A percentile compares a stretch with the other conserved stretches of the same genome.
These are phyloP conservation scores for Apiospora marii DNA, from an alignment of 2,329 filamentous ascomycete genomes.

Conservation along the genomic window DNA sequence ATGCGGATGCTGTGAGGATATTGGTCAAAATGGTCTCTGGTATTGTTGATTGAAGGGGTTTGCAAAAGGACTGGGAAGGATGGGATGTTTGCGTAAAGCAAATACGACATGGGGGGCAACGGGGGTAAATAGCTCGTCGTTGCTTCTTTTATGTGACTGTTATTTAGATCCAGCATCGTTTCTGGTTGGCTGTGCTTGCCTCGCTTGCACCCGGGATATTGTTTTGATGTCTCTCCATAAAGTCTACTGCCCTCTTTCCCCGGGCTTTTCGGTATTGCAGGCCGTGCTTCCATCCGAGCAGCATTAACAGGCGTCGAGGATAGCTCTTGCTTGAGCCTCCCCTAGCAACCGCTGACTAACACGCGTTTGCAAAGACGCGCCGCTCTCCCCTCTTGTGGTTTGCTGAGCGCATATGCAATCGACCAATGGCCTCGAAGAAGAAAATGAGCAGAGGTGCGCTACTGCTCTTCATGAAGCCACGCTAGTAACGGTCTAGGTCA, in stretches of 20 bases:
- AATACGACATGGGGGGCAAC: background rate
- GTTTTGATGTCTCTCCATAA: constrained; percentile 2
- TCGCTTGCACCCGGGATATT: constrained; percentile 4
- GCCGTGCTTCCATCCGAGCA: constrained; percentile 18
- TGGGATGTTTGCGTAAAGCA: background rate
- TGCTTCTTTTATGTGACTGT: constrained; percentile 6
- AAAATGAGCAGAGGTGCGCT: background rate
- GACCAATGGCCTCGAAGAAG: background rate
- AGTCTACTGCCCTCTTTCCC: constrained; percentile 3
- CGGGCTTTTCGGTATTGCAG: background rate
- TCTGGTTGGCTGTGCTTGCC: background rate
- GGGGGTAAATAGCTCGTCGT: background rate
- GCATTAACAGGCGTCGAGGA: background rate
- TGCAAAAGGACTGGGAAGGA: background rate
- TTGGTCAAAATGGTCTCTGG: constrained; percentile 6
- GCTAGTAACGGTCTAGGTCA: background rate
- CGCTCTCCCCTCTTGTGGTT: background rate
- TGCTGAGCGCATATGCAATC: background rate
- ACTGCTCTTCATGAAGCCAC: background rate
- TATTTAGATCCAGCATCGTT: background rate
- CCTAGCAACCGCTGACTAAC: constrained; percentile 29
- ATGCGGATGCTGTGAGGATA: constrained; percentile 8
- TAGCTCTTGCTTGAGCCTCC: background rate
- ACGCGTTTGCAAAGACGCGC: constrained; percentile 24
- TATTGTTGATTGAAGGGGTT: background rate